Conservation (phyloP, 805 yeast genomes). For the Lipomyces oligophaga region DNA sequence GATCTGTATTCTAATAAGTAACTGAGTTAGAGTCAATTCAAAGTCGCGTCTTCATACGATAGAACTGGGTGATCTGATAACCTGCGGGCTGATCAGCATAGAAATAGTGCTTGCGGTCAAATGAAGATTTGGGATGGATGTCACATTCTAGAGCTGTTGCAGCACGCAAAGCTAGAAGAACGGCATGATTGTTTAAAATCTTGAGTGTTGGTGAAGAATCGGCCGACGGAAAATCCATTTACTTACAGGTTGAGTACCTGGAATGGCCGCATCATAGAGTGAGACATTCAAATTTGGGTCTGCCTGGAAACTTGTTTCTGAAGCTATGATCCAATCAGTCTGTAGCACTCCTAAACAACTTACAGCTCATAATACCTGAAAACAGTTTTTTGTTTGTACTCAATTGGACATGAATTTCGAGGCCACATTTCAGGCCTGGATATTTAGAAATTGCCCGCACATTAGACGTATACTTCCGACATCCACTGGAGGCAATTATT, state of each 20-base stretch:
- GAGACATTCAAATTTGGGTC: constrained; percentile 69
- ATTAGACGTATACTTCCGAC: too few relatives aligned
- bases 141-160: constrained; percentile 64
- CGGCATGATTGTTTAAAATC: constrained; percentile 65
- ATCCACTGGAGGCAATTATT: too few relatives aligned
- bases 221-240: too few relatives aligned
- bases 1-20: constrained; percentile 39
- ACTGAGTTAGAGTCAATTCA: neutral
- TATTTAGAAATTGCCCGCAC: neutral
- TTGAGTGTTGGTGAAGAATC: too few relatives aligned
- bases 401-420: constrained; percentile 91
- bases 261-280: constrained; percentile 78
- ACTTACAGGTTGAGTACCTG: constrained; percentile 79
- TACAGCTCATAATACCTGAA: constrained; percentile 41
- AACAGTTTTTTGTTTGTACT: constrained; percentile 72
- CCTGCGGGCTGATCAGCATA: constrained; percentile 97
- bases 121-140: constrained; percentile 55
- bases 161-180: constrained; percentile 65
- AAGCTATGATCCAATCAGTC: constrained; percentile 33
- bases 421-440: constrained; percentile 64
- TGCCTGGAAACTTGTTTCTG: constrained; percentile 38
- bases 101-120: constrained; percentile 93
- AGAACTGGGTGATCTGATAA: constrained; percentile 90
- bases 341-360: neutral
- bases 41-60: constrained; percentile 32